Evolutionary conservation across 257 asterid species (phyloP).

Genomic region (Plantago ovata): DNA sequence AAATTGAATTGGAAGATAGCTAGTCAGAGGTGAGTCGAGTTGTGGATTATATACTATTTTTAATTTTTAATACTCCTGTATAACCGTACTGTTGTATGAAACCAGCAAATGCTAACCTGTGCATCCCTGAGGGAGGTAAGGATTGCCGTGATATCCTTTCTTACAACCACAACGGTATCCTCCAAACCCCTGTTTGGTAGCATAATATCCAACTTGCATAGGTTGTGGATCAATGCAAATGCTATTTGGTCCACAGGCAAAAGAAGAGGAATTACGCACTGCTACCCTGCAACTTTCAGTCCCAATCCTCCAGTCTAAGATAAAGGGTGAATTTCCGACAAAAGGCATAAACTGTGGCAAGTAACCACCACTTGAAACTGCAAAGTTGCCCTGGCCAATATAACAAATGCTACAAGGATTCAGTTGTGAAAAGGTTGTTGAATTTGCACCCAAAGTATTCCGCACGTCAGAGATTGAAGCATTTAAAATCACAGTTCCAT

Average conservation of each 20-base stretch:
- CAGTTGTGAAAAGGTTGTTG: not conserved
- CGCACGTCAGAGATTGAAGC: conserved; percentile 14
- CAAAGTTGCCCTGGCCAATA: not conserved
- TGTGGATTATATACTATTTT: too few relatives aligned
- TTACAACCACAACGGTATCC: conserved; percentile 22
- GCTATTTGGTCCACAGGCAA: conserved; percentile 15
- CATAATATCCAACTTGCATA: too few relatives aligned
- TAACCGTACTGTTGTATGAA: too few relatives aligned
- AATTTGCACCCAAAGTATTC: not conserved
- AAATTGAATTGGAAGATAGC: too few relatives aligned
- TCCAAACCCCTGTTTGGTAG: not conserved
- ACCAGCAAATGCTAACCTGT: too few relatives aligned
- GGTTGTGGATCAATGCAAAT: conserved; percentile 11
- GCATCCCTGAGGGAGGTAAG: too few relatives aligned
- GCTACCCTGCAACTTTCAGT: conserved; percentile 9
- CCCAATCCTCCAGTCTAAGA: conserved; percentile 28
- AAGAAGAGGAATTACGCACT: conserved; percentile 6
- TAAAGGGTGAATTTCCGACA: not conserved
- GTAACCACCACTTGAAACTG: too few relatives aligned
- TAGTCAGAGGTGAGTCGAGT: too few relatives aligned
- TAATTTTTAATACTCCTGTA: too few relatives aligned
- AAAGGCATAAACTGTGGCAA: too few relatives aligned
- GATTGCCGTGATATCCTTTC: conserved; percentile 21
- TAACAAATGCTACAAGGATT: not conserved
- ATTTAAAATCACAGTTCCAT: conserved; percentile 18